Conservation (phyloP, 345 rosid genomes). For the Brassica rapa region DNA sequence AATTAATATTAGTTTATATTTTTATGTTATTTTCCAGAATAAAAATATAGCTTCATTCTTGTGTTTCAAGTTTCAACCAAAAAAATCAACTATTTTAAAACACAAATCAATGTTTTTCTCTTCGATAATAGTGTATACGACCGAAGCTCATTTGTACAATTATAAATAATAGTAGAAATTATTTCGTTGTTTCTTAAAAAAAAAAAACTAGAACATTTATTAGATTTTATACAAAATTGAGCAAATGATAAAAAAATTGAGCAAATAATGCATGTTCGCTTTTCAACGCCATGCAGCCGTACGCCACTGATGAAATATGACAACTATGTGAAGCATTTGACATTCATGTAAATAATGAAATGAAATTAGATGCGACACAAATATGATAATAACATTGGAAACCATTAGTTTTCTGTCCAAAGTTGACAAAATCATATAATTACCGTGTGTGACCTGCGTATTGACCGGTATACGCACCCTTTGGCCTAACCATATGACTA, state of each 20-base stretch:
- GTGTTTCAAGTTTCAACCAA: no score
- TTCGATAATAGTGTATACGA: background rate
- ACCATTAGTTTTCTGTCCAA: conserved; percentile 16
- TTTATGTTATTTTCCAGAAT: no score
- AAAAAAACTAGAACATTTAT: background rate
- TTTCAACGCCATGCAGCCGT: background rate
- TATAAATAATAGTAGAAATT: background rate
- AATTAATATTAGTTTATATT: no score
- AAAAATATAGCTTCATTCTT: no score
- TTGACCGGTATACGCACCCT: conserved; percentile 30
- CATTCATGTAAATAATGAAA: background rate
- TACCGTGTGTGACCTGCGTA: conserved; percentile 39
- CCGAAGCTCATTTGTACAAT: background rate
- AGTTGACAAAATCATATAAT: conserved; percentile 34
- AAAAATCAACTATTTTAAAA: no score
- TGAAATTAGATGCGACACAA: conserved; percentile 7
- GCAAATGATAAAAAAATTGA: background rate
- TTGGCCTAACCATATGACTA: conserved; percentile 21
- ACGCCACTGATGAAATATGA: background rate
- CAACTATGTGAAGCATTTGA: conserved; percentile 38
- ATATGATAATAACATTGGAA: conserved; percentile 17
- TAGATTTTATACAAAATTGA: background rate
- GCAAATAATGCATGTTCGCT: background rate
- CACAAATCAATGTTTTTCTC: background rate
- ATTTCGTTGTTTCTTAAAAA: background rate